phyloP scores from a whole-genome alignment of 2,329 filamentous ascomycete genomes.

The Rosellinia necatrix region DNA sequence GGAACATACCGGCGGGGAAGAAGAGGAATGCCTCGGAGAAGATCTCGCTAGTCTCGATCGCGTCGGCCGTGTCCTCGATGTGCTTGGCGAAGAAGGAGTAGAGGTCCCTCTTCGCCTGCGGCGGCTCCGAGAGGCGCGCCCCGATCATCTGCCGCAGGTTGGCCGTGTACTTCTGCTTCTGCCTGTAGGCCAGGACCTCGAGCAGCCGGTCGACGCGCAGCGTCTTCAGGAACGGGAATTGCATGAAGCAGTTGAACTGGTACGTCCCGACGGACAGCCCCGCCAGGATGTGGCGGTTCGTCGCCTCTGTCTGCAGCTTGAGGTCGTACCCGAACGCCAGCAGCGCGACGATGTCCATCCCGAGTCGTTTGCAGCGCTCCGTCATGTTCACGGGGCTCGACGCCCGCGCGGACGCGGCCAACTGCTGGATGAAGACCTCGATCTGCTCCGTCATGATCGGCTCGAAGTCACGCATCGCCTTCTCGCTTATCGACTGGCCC shows the following conservation, averaged over 20 bases:
- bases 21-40: conserved; percentile 25
- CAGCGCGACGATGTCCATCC: conserved; percentile 22
- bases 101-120: conserved; percentile 23
- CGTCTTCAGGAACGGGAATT: conserved; percentile 24
- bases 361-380: conserved; percentile 13
- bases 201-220: conserved; percentile 8
- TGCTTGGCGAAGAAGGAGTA: conserved; percentile 21
- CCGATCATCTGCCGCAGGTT: conserved; percentile 22
- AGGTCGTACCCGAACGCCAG: conserved; percentile 29
- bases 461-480: conserved; percentile 29
- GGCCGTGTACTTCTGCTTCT: conserved; percentile 13
- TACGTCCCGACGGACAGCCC: conserved; percentile 13
- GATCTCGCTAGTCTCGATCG: conserved; percentile 5
- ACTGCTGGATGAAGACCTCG: conserved; percentile 19
- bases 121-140: conserved; percentile 2
- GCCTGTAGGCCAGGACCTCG: too few species aligned
- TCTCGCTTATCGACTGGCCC: conserved; percentile 17
- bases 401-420: not conserved
- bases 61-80: not conserved
- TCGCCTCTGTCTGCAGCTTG: conserved; percentile 21
- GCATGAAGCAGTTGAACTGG: conserved; percentile 25
- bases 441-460: conserved; percentile 29
- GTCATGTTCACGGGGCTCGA: conserved; percentile 23
- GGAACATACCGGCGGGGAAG: too few species aligned
- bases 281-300: conserved; percentile 15